Percentiles rank a stretch among this genome's conserved stretches.
Conservation (phyloP, 331 rosid genomes). For the Pyrus hybrid region DNA sequence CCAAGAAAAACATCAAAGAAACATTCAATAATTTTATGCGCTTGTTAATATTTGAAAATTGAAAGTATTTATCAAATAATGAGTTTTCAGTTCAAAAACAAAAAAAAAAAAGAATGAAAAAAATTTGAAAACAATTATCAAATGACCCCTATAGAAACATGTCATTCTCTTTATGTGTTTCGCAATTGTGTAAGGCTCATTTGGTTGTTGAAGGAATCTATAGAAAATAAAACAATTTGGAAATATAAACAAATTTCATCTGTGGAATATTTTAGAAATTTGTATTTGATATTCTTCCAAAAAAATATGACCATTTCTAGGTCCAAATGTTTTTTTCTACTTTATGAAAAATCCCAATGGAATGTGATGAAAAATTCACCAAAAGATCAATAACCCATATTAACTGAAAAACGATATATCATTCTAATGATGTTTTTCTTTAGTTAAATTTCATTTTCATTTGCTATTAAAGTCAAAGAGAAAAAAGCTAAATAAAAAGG, state of each 20-base stretch:
- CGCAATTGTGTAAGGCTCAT: background rate
- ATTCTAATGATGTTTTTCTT: background rate
- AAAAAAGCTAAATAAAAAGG: background rate
- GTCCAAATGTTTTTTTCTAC: background rate
- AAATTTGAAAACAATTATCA: too few species aligned
- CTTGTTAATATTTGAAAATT: too few species aligned
- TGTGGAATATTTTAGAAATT: background rate
- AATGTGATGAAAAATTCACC: background rate
- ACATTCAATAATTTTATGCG: background rate
- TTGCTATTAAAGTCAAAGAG: conserved; percentile 15
- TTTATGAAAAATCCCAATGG: background rate
- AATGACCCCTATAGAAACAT: background rate
- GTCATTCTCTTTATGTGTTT: background rate
- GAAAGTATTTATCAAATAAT: too few species aligned
- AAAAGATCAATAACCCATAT: background rate
- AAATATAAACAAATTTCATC: background rate
- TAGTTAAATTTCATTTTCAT: background rate
- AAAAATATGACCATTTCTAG: background rate
- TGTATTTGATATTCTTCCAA: background rate
- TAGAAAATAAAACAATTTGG: background rate
- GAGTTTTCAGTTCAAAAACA: too few species aligned
- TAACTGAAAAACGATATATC: background rate
- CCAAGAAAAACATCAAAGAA: background rate
- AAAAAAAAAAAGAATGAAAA: too few species aligned
- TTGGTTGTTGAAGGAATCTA: background rate